Conservation (phyloP, 768 basidiomycete genomes). For the Tulasnella sp. region DNA sequence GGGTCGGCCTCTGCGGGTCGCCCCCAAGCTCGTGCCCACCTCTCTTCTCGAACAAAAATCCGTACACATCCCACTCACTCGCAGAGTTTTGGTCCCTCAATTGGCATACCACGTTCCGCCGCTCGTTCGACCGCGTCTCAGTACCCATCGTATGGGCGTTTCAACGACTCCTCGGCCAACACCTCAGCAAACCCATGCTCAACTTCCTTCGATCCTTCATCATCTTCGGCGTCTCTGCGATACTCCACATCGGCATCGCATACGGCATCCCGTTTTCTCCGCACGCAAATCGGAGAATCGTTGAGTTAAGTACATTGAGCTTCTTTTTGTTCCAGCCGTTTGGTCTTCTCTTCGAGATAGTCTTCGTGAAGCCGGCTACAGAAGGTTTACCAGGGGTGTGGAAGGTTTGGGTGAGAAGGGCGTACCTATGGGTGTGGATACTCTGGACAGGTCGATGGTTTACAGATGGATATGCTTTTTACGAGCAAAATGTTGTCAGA, state of each 20-base stretch:
- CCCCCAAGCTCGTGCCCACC: conserved; percentile 5
- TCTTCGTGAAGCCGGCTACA: neutral
- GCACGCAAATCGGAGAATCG: too few relatives aligned
- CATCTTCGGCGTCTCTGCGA: neutral
- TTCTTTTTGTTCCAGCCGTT: conserved; percentile 15
- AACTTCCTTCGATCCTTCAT: neutral
- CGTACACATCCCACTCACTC: conserved; percentile 5
- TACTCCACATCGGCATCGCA: neutral
- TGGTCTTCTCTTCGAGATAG: conserved; percentile 5
- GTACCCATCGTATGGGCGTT: neutral
- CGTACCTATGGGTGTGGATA: conserved; percentile 7
- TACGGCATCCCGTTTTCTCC: neutral
- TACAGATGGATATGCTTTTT: neutral
- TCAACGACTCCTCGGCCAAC: neutral
- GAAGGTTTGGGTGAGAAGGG: neutral
- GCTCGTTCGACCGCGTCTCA: conserved; percentile 5
- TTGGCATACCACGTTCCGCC: conserved; percentile 17
- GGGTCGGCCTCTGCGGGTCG: neutral
- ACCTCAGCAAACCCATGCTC: neutral
- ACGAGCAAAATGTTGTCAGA: too few relatives aligned
- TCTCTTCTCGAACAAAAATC: neutral
- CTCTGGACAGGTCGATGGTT: conserved; percentile 10
- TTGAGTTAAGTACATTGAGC: neutral
- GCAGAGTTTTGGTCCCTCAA: conserved; percentile 17
- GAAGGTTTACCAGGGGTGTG: neutral